A percentile compares a stretch with the other conserved stretches of the same genome.
Conservation (phyloP, 2,329 filamentous ascomycete species). For the Trichoderma harzianum region DNA sequence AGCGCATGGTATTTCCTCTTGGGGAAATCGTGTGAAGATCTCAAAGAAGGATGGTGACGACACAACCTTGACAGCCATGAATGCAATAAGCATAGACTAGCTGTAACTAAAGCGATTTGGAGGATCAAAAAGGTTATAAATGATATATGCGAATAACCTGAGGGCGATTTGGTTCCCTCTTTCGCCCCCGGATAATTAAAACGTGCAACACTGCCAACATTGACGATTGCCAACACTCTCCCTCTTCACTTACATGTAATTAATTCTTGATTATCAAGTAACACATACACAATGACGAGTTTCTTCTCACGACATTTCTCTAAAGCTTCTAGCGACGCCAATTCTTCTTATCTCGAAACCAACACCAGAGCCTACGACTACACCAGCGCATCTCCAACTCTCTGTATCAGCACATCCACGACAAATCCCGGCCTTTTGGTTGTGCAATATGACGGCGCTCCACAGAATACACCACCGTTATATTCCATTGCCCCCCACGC, state of each 20-base stretch:
- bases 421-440: neutral
- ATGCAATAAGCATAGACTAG: neutral
- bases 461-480: neutral
- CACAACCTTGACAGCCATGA: neutral
- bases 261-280: neutral
- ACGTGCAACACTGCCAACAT: neutral
- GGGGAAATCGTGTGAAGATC: neutral
- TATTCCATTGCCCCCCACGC: slow-evolving; percentile 1
- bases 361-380: neutral
- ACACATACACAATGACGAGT: neutral
- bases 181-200: neutral
- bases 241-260: neutral
- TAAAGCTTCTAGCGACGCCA: neutral
- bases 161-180: neutral
- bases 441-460: neutral
- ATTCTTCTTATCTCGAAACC: neutral
- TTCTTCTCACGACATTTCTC: neutral
- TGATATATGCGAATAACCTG: neutral
- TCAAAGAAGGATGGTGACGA: neutral
- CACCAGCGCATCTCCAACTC: neutral
- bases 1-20: neutral
- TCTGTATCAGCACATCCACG: neutral
- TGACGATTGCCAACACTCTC: neutral
- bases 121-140: neutral
- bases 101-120: neutral